A percentile compares a stretch with the other conserved stretches of the same genome.
phyloP scores from a whole-genome alignment of 805 yeast genomes.

The Zygoascus bituminiphila region DNA sequence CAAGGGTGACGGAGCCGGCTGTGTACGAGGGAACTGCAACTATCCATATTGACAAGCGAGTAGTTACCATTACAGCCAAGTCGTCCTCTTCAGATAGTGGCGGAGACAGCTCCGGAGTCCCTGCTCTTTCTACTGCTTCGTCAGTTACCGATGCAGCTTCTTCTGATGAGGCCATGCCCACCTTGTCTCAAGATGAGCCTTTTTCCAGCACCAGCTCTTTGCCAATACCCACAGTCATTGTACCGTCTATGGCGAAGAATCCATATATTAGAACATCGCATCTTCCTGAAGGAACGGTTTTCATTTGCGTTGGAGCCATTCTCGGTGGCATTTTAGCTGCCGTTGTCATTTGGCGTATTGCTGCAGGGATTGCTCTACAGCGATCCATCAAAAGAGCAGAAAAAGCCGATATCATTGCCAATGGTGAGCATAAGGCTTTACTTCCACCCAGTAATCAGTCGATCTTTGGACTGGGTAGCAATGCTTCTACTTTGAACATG shows the following conservation, averaged over 20 bases:
- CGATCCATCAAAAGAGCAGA: conserved; percentile 43
- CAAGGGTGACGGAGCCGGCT: no score
- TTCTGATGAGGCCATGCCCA: conserved; percentile 4
- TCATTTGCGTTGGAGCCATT: conserved; percentile 69
- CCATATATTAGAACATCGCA: conserved; percentile 51
- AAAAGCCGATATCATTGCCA: conserved; percentile 7
- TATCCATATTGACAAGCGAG: not conserved
- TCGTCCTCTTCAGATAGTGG: not conserved
- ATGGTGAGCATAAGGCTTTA: conserved; percentile 8
- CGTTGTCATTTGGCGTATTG: conserved; percentile 44
- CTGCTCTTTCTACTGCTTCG: not conserved
- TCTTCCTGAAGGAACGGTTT: conserved; percentile 69
- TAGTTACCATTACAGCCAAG: conserved; percentile 2
- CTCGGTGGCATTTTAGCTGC: conserved; percentile 51
- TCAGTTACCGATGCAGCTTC: no score
- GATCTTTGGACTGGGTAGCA: not conserved
- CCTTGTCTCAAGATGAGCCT: conserved; percentile 2
- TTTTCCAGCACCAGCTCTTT: conserved; percentile 6
- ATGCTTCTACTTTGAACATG: conserved; percentile 1
- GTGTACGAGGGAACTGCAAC: no score
- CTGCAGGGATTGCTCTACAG: conserved; percentile 40
- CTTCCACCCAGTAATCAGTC: conserved; percentile 1
- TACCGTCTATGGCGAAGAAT: conserved; percentile 53
- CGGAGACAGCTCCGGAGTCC: not conserved
- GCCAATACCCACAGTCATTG: conserved; percentile 42